Percentiles rank a stretch among this genome's conserved stretches.
Evolutionary conservation across 2,329 filamentous ascomycete genomes (phyloP).

Genomic region (Geosmithia morbida): DNA sequence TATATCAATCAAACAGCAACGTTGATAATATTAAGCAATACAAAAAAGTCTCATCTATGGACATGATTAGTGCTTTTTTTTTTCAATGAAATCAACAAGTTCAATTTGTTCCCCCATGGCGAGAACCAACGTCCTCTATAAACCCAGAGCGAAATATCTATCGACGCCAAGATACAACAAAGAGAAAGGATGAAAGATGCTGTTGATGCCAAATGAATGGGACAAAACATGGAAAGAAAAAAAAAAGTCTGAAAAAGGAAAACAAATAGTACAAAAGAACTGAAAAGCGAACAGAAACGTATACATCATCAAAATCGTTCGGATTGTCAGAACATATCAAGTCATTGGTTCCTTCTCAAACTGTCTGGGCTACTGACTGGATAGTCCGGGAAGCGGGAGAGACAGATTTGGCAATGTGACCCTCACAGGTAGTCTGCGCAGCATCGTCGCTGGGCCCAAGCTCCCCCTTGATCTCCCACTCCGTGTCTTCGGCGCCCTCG

Average conservation of each 20-base stretch:
- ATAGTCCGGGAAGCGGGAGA: neutral
- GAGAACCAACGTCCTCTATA: no score
- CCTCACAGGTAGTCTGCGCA: neutral
- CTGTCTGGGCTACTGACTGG: neutral
- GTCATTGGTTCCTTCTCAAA: neutral
- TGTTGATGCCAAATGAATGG: neutral
- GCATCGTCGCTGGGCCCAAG: slow-evolving; percentile 10
- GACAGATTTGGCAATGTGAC: neutral
- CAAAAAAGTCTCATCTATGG: neutral
- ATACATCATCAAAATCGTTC: neutral
- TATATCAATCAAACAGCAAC: no score
- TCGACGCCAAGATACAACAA: neutral
- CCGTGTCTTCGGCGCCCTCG: slow-evolving; percentile 18
- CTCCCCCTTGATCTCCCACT: slow-evolving; percentile 18
- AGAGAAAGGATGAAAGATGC: neutral
- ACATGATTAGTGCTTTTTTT: no score
- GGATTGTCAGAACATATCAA: neutral
- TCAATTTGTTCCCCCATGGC: no score
- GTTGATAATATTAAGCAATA: no score
- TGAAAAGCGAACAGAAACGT: neutral
- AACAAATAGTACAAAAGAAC: neutral
- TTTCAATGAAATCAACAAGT: no score
- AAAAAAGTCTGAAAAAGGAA: neutral
- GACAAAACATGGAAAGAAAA: neutral
- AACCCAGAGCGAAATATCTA: neutral